Percentiles rank a stretch among this genome's conserved stretches.
Evolutionary conservation across 768 basidiomycete genomes (phyloP).

Genomic region (Guyanaporus albipodus): DNA sequence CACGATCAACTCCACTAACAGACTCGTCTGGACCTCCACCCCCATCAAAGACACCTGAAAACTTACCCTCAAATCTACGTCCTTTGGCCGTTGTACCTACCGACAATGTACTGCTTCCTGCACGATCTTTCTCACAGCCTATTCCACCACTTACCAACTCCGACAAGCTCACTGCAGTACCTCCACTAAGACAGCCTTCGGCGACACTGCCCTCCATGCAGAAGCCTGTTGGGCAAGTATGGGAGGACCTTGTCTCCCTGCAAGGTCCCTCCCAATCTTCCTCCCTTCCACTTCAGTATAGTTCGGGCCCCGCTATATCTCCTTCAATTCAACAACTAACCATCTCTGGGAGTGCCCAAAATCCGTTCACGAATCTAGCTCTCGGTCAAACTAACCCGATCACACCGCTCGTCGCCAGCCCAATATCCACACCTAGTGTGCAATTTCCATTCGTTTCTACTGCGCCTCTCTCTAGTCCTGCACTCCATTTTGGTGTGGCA

Average conservation of each 20-base stretch:
- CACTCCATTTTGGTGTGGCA: constrained; percentile 5
- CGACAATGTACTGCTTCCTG: constrained; percentile 12
- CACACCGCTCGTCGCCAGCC: constrained; percentile 1
- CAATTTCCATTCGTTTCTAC: constrained; percentile 8
- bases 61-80: constrained; percentile 19
- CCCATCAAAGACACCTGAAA: constrained; percentile 28
- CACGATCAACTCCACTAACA: constrained; percentile 15
- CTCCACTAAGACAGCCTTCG: constrained; percentile 4
- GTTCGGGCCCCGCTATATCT: background rate
- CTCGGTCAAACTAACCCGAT: constrained; percentile 2
- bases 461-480: constrained; percentile 12
- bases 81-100: constrained; percentile 12
- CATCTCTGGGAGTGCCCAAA: constrained; percentile 1
- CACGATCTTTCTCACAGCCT: constrained; percentile 37
- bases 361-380: constrained; percentile 21
- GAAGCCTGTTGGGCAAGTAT: constrained; percentile 39
- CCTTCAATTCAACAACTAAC: constrained; percentile 9
- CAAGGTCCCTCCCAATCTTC: constrained; percentile 36
- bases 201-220: constrained; percentile 11
- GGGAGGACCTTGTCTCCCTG: constrained; percentile 54
- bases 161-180: constrained; percentile 14
- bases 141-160: constrained; percentile 11
- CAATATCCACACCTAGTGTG: background rate
- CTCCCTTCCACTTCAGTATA: constrained; percentile 47
- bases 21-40: constrained; percentile 22